phyloP scores from a whole-genome alignment of 148 eudicot species.

The Rhododendron williamsianum region DNA sequence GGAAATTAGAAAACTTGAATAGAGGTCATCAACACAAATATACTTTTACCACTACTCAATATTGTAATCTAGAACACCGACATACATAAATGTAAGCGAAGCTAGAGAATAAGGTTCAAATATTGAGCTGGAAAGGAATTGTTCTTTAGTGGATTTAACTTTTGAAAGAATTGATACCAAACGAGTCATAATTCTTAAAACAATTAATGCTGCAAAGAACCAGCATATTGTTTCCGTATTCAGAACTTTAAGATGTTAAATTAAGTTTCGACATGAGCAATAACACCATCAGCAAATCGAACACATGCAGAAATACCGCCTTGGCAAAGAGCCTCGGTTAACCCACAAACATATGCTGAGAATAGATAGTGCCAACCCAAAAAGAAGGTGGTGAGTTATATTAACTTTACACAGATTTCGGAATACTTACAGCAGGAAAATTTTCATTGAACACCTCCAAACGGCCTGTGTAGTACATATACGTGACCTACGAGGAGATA shows the following conservation, averaged over 20 bases:
- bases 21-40: not conserved
- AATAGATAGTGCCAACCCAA: not conserved
- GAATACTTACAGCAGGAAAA: slow-evolving; percentile 70
- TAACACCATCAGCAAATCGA: not conserved
- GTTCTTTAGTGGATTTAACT: not conserved
- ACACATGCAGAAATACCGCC: not conserved
- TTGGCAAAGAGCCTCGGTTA: not conserved
- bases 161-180: slow-evolving; percentile 5
- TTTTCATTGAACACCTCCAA: slow-evolving; percentile 97
- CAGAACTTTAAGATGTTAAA: not conserved
- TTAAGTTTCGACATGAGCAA: not conserved
- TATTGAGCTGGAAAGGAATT: not conserved
- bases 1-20: not conserved
- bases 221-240: not conserved
- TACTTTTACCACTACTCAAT: not conserved
- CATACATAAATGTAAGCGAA: not conserved
- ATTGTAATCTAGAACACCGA: not conserved
- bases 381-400: not conserved
- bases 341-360: not conserved
- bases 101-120: not conserved
- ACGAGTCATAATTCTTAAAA: not conserved
- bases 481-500: slow-evolving; percentile 57
- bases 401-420: not conserved
- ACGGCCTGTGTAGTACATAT: slow-evolving; percentile 98
- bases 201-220: not conserved